Evolutionary conservation across 768 basidiomycete genomes (phyloP).

Genomic region (Fistulinella prunicolor): DNA sequence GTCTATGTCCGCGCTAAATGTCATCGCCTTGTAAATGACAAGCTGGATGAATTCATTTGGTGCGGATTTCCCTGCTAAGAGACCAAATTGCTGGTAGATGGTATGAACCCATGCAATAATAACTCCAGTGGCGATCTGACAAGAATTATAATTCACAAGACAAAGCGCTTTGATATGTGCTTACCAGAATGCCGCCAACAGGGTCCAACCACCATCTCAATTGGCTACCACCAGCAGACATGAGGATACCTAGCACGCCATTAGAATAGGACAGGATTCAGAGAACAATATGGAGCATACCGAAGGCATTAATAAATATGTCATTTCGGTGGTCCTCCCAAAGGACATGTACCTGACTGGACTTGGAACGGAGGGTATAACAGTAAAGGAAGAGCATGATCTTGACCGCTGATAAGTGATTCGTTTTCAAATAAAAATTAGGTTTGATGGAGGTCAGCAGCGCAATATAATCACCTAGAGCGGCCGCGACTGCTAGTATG

Average conservation of each 20-base stretch:
- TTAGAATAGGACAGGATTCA: neutral
- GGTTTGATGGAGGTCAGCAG: neutral
- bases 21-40: slow-evolving; percentile 85
- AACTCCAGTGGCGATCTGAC: slow-evolving; percentile 74
- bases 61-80: slow-evolving; percentile 89
- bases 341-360: slow-evolving; percentile 90
- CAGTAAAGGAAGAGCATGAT: slow-evolving; percentile 86
- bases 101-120: slow-evolving; percentile 76
- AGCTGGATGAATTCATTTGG: slow-evolving; percentile 88
- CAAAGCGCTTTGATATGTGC: slow-evolving; percentile 22
- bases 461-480: slow-evolving; percentile 49
- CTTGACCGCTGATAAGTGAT: slow-evolving; percentile 63
- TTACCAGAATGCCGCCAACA: slow-evolving; percentile 69
- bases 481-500: slow-evolving; percentile 77
- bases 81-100: slow-evolving; percentile 75
- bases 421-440: neutral
- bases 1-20: slow-evolving; percentile 83
- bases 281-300: slow-evolving; percentile 33
- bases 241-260: slow-evolving; percentile 60
- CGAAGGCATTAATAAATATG: slow-evolving; percentile 78
- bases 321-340: slow-evolving; percentile 98
- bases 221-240: slow-evolving; percentile 81
- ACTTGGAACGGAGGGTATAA: slow-evolving; percentile 68
- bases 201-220: slow-evolving; percentile 84
- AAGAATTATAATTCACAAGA: neutral